Conservation (phyloP, 352 stramenopile genomes). For the Globisporangium yorkense region DNA sequence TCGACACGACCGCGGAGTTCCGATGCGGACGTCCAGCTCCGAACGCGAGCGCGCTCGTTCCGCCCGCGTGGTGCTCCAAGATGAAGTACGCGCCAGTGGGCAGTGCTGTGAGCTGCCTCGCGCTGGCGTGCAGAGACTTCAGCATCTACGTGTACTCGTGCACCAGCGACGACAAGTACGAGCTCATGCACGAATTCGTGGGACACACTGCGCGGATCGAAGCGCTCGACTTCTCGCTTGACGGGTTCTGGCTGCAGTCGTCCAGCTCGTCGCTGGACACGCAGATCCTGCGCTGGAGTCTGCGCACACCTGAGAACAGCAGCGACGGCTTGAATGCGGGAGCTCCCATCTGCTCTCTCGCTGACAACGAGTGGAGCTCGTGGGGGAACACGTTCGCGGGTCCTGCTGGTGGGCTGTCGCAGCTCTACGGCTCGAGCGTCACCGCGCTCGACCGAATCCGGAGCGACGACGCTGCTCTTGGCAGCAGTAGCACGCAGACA, state of each 20-base stretch:
- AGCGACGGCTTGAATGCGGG: not conserved
- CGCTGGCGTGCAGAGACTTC: constrained; percentile 56
- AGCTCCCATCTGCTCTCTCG: constrained; percentile 15
- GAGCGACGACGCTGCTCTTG: constrained; percentile 11
- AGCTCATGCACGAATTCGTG: constrained; percentile 47
- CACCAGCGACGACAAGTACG: constrained; percentile 21
- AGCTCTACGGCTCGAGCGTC: constrained; percentile 25
- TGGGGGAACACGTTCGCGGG: constrained; percentile 52
- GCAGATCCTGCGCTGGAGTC: constrained; percentile 68
- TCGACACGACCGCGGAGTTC: constrained; percentile 19
- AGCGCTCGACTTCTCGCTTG: constrained; percentile 62
- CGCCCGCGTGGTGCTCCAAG: constrained; percentile 42
- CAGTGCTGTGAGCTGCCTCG: constrained; percentile 21
- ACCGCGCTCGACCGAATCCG: constrained; percentile 37
- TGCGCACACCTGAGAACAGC: constrained; percentile 13
- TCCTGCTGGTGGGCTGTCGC: constrained; percentile 36
- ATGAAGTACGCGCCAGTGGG: constrained; percentile 42
- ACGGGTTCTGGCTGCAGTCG: constrained; percentile 59
- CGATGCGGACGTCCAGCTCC: constrained; percentile 6
- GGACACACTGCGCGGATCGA: constrained; percentile 58
- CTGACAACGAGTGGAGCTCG: constrained; percentile 40
- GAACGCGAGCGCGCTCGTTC: constrained; percentile 4
- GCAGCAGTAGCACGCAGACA: not conserved
- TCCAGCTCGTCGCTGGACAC: constrained; percentile 40
- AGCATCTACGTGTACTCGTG: constrained; percentile 67